Evolutionary conservation across 2,329 filamentous ascomycete species (phyloP), one percentile per base, ranked within the genome.

Genomic region (Claviceps spartinae): DNA sequence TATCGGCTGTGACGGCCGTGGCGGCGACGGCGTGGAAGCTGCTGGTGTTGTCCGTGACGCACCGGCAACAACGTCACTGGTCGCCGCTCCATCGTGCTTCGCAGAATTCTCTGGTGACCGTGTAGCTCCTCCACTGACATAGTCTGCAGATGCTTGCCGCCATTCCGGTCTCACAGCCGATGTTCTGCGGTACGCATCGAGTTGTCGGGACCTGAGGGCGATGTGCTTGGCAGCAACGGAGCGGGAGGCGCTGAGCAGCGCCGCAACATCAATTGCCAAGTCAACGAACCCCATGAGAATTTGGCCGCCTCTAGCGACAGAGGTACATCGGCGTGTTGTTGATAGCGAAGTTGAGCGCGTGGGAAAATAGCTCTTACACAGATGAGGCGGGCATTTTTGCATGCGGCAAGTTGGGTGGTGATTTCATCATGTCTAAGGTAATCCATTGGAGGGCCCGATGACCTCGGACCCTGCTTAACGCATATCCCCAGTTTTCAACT

Each of bases 161-260:
- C 72, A 55, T 18, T 64, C 62, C 6, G 65, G 59, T 9, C 66
- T 62, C 37, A 75, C 65, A 52, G 68, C 75, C 38, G 73, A 76
- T 4, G 70, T 71, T 55, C 67, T 68, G 57, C 65, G 65, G 61
- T 76, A 78, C 44, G 66, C 68, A 54, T 78, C 74, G 51, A 79
- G 63, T 64, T 81, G 78, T 44, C 72, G 69, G 52, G 71, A 64
- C 57, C 80, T 73, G 50, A 84, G 69, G 54, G 77, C 78, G 48
- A 78, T 63, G 65, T 84, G 81, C 64, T 77, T 82, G 48, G 74
- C 67, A 48, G 83, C 84, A 55, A 90, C 76, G 37, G 78, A 78
- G 54, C 82, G 78, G 49, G 85, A 83, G 63, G 81, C 85, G 71
- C 77, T 81, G 65, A 85, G 74, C 57, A 90, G 73, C 55, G 82